Evolutionary conservation across 495 filamentous ascomycete species (phyloP).

Genomic region (Penicillium egyptiacum): DNA sequence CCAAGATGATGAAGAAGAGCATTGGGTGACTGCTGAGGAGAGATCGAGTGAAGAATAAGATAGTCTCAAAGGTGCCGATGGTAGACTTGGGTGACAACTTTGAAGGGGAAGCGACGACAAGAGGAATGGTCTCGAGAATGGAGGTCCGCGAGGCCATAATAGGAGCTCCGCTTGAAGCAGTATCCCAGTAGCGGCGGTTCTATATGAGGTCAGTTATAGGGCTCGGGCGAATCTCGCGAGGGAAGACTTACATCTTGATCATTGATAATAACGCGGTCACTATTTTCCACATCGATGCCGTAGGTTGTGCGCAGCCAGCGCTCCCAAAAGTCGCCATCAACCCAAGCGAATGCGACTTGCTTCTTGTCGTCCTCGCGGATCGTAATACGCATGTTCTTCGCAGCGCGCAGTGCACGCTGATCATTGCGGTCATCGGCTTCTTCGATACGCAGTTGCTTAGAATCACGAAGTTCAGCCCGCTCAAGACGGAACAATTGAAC

Average conservation of each 20-base stretch:
- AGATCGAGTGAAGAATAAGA: conserved; percentile 73
- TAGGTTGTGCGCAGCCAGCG: conserved; percentile 93
- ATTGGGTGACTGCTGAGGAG: conserved; percentile 71
- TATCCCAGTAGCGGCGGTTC: conserved; percentile 95
- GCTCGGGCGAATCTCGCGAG: not conserved
- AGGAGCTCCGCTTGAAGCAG: conserved; percentile 77
- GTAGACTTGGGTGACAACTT: conserved; percentile 87
- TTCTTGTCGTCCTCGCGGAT: conserved; percentile 85
- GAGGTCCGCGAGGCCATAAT: conserved; percentile 90
- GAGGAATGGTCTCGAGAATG: conserved; percentile 90
- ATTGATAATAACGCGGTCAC: conserved; percentile 93
- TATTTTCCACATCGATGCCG: conserved; percentile 79
- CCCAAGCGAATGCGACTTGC: conserved; percentile 96
- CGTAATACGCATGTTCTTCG: conserved; percentile 87
- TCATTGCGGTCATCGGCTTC: conserved; percentile 94
- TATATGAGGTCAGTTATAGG: conserved; percentile 42
- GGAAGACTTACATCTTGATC: conserved; percentile 81
- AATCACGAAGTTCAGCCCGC: conserved; percentile 84
- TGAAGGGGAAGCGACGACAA: conserved; percentile 69
- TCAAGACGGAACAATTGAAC: conserved; percentile 85
- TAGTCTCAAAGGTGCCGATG: conserved; percentile 68
- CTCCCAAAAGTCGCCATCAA: conserved; percentile 97
- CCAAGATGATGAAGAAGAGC: conserved; percentile 61
- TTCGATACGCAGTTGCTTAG: conserved; percentile 92
- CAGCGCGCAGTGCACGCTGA: conserved; percentile 78